A percentile compares a stretch with the other conserved stretches of the same genome.
Conservation (phyloP, 768 basidiomycete species). For the Imleria badia region DNA sequence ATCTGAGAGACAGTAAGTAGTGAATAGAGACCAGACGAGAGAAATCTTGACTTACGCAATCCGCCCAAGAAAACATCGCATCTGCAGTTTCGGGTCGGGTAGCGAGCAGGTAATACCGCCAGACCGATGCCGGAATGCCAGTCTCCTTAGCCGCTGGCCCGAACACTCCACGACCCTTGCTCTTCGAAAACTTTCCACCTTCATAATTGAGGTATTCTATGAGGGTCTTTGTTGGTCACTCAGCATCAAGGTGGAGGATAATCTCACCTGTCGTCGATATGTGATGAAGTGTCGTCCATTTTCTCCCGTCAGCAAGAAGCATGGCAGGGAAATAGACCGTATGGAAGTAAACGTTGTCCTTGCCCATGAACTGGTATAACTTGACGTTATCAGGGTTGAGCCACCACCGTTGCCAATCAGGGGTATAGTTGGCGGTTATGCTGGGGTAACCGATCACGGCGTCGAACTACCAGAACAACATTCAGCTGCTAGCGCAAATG, state of each 20-base stretch:
- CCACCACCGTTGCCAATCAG: conserved; percentile 98
- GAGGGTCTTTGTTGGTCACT: neutral
- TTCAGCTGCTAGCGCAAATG: neutral
- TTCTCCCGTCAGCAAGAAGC: conserved; percentile 81
- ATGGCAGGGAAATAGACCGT: conserved; percentile 93
- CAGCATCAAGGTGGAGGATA: neutral
- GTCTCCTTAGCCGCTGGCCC: conserved; percentile 93
- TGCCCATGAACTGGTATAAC: conserved; percentile 99
- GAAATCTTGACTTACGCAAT: conserved; percentile 61
- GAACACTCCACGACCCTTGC: conserved; percentile 94
- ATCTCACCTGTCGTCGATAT: conserved; percentile 87
- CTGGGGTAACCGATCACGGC: conserved; percentile 96
- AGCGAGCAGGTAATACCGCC: conserved; percentile 94
- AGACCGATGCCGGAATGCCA: conserved; percentile 90
- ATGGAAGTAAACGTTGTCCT: conserved; percentile 99
- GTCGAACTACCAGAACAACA: conserved; percentile 67
- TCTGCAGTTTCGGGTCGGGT: conserved; percentile 93
- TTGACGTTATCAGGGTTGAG: conserved; percentile 84
- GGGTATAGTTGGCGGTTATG: conserved; percentile 93
- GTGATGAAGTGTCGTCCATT: conserved; percentile 94
- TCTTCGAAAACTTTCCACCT: conserved; percentile 98
- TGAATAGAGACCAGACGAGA: neutral
- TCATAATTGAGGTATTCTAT: conserved; percentile 97
- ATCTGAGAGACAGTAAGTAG: conserved; percentile 48
- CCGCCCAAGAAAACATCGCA: conserved; percentile 95